Conservation (phyloP, 768 basidiomycete genomes). For the Termitomyces sp. region DNA sequence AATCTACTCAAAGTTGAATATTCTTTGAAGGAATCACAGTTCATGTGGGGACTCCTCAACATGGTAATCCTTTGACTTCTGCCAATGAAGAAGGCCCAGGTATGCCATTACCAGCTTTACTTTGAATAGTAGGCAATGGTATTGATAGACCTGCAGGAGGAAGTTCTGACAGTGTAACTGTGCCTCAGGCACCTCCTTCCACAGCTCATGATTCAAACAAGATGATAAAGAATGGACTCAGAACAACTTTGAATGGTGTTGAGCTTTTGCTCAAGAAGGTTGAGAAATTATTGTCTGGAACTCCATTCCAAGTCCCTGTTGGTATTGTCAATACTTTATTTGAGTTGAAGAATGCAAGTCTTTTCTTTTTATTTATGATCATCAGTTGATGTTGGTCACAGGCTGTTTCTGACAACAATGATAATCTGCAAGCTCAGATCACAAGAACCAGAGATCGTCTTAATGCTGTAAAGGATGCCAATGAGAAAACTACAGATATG, state of each 20-base stretch:
- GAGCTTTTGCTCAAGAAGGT: not conserved
- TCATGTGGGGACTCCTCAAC: not conserved
- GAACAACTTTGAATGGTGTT: not conserved
- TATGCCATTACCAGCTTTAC: no score
- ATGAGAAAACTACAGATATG: no score
- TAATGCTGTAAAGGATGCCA: no score
- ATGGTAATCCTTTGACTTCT: not conserved
- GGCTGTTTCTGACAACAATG: no score
- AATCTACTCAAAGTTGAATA: not conserved
- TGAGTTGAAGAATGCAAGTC: not conserved
- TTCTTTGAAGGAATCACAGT: not conserved
- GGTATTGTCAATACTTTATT: not conserved
- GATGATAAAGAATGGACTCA: not conserved
- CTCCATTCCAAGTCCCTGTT: not conserved
- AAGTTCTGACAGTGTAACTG: not conserved
- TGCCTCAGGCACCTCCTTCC: not conserved
- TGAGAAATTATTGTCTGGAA: not conserved
- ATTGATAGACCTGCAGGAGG: not conserved
- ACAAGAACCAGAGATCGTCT: no score
- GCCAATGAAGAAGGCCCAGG: no score
- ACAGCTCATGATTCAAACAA: not conserved
- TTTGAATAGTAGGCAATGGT: not conserved
- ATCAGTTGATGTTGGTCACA: not conserved
- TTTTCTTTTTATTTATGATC: not conserved
- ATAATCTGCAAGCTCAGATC: no score